Evolutionary conservation across 1,284 basidiomycete genomes (phyloP).

Genomic region (Hemileia vastatrix): DNA sequence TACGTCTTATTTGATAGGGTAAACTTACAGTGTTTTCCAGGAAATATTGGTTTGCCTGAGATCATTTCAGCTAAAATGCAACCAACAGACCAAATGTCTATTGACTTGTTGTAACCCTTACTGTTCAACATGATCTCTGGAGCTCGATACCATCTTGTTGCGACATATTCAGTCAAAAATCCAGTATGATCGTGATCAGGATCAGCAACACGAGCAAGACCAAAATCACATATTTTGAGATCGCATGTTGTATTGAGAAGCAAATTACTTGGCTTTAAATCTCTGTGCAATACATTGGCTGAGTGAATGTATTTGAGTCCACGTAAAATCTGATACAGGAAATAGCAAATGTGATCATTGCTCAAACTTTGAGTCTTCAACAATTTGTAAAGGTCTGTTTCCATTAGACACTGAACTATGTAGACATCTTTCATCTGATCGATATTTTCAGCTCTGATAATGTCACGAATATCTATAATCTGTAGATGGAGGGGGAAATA

Average conservation of each 20-base stretch:
- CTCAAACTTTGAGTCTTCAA: too few species aligned
- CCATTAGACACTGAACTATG: not conserved
- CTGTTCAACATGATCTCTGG: constrained; percentile 49
- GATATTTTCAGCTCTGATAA: too few species aligned
- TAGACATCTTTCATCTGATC: constrained; percentile 52
- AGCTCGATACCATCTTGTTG: constrained; percentile 76
- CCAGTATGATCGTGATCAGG: constrained; percentile 34
- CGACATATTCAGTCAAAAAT: constrained; percentile 42
- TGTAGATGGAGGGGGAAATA: too few species aligned
- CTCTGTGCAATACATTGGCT: constrained; percentile 94
- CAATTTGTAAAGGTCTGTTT: not conserved
- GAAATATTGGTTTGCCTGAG: constrained; percentile 83
- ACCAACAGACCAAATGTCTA: constrained; percentile 69
- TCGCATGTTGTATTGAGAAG: too few species aligned
- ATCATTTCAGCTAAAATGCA: constrained; percentile 97
- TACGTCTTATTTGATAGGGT: too few species aligned
- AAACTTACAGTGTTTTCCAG: constrained; percentile 90
- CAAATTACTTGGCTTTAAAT: constrained; percentile 80
- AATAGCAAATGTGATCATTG: not conserved
- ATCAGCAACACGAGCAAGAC: constrained; percentile 32
- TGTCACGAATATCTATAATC: too few species aligned
- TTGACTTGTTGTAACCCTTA: constrained; percentile 33
- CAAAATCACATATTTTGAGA: constrained; percentile 31
- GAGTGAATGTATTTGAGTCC: constrained; percentile 83
- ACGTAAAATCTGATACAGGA: not conserved